Evolutionary conservation across 2,329 filamentous ascomycete genomes (phyloP).

Genomic region (Huntiella savannae): DNA sequence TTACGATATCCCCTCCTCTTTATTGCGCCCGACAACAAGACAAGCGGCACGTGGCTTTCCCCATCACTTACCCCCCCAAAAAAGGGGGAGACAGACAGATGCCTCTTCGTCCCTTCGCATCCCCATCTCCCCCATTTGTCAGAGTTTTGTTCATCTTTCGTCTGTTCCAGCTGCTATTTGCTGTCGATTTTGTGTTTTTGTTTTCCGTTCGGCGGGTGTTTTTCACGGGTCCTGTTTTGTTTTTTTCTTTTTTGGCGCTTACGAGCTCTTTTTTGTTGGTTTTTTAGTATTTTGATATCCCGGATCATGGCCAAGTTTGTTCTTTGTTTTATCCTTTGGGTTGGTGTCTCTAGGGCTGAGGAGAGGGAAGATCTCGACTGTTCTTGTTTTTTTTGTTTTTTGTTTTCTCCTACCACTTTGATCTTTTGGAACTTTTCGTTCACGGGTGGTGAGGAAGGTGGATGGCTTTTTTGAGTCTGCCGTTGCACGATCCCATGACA

Average conservation of each 20-base stretch:
- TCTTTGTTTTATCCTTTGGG: background rate
- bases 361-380: background rate
- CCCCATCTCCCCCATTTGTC: background rate
- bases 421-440: background rate
- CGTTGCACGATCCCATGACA: too few relatives aligned
- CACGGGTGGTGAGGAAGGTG: background rate
- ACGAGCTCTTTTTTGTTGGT: background rate
- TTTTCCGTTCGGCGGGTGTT: background rate
- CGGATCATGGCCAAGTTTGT: background rate
- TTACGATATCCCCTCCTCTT: too few relatives aligned
- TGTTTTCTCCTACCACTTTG: background rate
- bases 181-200: background rate
- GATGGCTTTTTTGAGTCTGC: background rate
- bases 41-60: background rate
- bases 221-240: background rate
- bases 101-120: background rate
- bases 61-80: background rate
- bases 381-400: background rate
- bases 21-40: too few relatives aligned
- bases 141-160: background rate
- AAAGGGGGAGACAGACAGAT: background rate
- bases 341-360: background rate
- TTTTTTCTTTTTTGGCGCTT: background rate
- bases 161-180: background rate
- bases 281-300: constrained; percentile 1